Base-by-base conservation (phyloP, 1,139 yeast species). In the Lipomyces yarrowii region DNA sequence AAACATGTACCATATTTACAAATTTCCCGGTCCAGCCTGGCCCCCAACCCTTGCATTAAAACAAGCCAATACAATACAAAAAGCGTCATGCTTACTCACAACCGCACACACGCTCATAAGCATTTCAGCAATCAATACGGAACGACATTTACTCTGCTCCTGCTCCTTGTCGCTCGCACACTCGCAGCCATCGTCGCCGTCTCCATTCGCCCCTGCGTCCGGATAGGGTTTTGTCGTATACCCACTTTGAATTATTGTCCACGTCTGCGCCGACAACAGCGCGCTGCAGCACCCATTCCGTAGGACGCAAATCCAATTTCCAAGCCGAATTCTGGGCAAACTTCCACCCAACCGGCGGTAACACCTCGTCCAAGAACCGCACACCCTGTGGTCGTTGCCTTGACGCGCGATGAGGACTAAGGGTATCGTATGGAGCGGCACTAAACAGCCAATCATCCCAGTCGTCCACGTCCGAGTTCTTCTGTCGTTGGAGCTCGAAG, bases 281-380 rank as follows among this genome's bases (percentile, higher is more conserved):
- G 59, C 89, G 79, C 48, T 82, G 84, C 0, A 73, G 69, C 4
- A 87, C 80, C 87, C 96, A 90, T 0, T 73, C 73, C 1, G 71
- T 72, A 0, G 90, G 86, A 35, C 83, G 74, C 11, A 74, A 72
- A 73, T 91, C 97, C 11, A 87, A 79, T 59, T 77, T 78, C 98
- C 98, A 92, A n/a, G 81, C 81, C 57, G 83, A 81, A 52, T 85
- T 86, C 35, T 78, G 79, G 13, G 70, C 73, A 76, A 87, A 92
- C 68, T 82, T 81, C 98, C 98, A 92, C 15, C 86, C 88, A 15
- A 78, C 77, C 0, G 97, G 96, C 0, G 96, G 88, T 46, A 76
- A 74, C 0, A 92, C 85, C 48, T 86, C 86, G 0, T 82, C 79
- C 46, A 92, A 74, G 46, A 79, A 79, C 37, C 81, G 78, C 0